Evolutionary conservation across 805 yeast genomes (phyloP).

Genomic region (Danielia reshetovae): DNA sequence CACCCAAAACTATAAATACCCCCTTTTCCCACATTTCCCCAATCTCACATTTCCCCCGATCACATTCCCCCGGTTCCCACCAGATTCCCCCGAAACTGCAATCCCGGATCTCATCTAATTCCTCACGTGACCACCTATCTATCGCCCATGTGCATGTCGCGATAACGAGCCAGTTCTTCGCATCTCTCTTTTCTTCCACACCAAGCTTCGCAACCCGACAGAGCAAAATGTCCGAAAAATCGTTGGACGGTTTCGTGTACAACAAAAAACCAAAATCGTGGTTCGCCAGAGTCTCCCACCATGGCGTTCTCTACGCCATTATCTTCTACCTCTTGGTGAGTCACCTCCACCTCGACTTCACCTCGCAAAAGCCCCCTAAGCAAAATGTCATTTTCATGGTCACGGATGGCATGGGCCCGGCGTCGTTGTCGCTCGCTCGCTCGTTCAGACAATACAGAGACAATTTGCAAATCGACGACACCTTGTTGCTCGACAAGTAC

Average conservation of each 20-base stretch:
- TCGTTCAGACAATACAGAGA: conserved; percentile 65
- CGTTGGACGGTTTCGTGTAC: neutral
- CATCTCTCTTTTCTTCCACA: neutral
- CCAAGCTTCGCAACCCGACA: too few relatives aligned
- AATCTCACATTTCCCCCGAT: too few relatives aligned
- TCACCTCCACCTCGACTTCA: conserved; percentile 1
- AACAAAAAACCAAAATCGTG: neutral
- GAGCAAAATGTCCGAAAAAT: too few relatives aligned
- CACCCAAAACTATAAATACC: too few relatives aligned
- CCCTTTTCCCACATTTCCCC: too few relatives aligned
- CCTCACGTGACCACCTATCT: too few relatives aligned
- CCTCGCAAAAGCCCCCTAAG: conserved; percentile 31
- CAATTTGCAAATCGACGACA: conserved; percentile 49
- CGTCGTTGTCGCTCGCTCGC: conserved; percentile 76
- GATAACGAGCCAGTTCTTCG: too few relatives aligned
- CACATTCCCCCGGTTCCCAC: too few relatives aligned
- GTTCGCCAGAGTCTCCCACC: neutral
- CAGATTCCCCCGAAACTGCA: too few relatives aligned
- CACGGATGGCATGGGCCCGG: conserved; percentile 95
- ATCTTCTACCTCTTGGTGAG: neutral
- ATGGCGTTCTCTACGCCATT: neutral
- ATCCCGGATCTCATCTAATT: too few relatives aligned
- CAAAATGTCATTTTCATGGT: conserved; percentile 83
- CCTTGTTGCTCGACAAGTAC: conserved; percentile 60
- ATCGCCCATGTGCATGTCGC: too few relatives aligned